phyloP scores from a whole-genome alignment of 208 protist genomes.

The Polymyxa betae region DNA sequence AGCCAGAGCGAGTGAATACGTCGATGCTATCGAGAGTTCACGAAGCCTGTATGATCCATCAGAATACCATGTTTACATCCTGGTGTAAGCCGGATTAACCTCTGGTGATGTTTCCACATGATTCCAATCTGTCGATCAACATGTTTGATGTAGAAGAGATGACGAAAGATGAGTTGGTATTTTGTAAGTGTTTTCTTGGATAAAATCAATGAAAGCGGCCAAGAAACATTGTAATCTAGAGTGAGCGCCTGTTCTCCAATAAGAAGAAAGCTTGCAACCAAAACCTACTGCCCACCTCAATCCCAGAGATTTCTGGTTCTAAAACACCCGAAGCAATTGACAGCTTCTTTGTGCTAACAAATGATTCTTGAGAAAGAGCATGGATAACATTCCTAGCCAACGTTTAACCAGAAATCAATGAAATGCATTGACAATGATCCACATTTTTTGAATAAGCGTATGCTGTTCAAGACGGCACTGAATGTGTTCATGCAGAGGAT shows the following conservation, averaged over 20 bases:
- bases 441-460: constrained; percentile 6
- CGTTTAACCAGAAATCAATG: background rate
- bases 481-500: background rate
- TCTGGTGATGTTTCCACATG: constrained; percentile 69
- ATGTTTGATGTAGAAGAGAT: constrained; percentile 76
- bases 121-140: constrained; percentile 69
- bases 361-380: constrained; percentile 10
- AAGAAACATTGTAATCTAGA: constrained; percentile 68
- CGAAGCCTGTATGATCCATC: background rate
- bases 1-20: background rate
- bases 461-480: constrained; percentile 32
- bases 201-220: constrained; percentile 75
- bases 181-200: constrained; percentile 71
- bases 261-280: background rate
- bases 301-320: background rate
- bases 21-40: background rate
- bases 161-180: constrained; percentile 79
- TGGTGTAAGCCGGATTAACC: background rate
- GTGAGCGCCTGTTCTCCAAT: constrained; percentile 47
- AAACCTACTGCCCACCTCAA: background rate
- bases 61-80: background rate
- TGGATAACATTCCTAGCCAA: constrained; percentile 50
- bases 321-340: background rate
- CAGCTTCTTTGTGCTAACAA: background rate
- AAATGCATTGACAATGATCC: background rate